Conservation (phyloP, 2,329 filamentous ascomycete genomes). For the Hypoxylon sp. region DNA sequence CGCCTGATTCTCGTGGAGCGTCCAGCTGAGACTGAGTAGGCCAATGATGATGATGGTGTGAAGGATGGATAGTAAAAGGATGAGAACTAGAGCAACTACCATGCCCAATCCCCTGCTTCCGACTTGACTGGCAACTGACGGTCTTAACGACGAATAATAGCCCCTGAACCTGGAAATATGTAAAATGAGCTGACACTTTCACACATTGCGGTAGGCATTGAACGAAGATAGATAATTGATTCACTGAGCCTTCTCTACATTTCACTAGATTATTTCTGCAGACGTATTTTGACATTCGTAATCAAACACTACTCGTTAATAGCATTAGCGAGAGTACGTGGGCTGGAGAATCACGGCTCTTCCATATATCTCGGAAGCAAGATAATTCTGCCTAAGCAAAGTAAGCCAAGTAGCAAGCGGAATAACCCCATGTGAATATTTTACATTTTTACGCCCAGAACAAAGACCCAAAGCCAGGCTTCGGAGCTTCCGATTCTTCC, state of each 20-base stretch:
- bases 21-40: background rate
- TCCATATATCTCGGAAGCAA: conserved; percentile 5
- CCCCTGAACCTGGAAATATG: background rate
- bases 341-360: background rate
- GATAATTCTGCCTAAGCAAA: background rate
- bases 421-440: background rate
- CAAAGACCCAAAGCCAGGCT: conserved; percentile 54
- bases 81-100: background rate
- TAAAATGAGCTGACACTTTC: background rate
- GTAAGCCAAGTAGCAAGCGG: background rate
- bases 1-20: conserved; percentile 12
- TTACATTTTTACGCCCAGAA: conserved; percentile 58
- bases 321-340: conserved; percentile 25
- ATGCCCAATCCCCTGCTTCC: background rate
- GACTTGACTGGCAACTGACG: background rate
- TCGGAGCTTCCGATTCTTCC: conserved; percentile 63
- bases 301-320: conserved; percentile 10
- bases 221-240: background rate
- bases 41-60: background rate
- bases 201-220: background rate
- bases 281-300: background rate
- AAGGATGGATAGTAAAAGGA: background rate
- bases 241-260: conserved; percentile 1
- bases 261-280: background rate
- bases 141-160: background rate